Percentiles rank a stretch among this genome's conserved stretches.
Conservation (phyloP, 2,329 filamentous ascomycete genomes). For the Pseudogymnoascus sp. region DNA sequence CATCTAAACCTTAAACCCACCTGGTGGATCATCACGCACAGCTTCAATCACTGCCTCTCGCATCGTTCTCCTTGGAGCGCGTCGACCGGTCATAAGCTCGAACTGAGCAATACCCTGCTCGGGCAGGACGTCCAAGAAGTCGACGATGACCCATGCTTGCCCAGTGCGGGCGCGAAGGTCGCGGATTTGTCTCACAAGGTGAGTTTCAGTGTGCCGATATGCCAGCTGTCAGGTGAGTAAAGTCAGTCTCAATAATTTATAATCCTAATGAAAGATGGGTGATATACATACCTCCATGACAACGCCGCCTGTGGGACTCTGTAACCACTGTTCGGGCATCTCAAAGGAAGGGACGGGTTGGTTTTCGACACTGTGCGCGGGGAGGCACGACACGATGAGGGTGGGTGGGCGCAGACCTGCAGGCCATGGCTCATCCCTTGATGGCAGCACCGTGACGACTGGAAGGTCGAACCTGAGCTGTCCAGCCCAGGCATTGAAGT, state of each 20-base stretch:
- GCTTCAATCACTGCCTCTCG: slow-evolving; percentile 48
- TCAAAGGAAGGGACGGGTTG: slow-evolving; percentile 60
- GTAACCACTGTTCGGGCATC: slow-evolving; percentile 60
- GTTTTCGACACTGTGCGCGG: slow-evolving; percentile 58
- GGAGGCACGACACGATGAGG: slow-evolving; percentile 67
- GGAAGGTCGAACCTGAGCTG: slow-evolving; percentile 18
- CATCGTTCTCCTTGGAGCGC: slow-evolving; percentile 64
- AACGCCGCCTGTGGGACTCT: slow-evolving; percentile 65
- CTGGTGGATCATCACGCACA: not conserved
- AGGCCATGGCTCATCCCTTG: slow-evolving; percentile 57
- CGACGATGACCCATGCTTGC: slow-evolving; percentile 58
- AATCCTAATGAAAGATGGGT: not conserved
- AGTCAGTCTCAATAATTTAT: not conserved
- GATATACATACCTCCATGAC: slow-evolving; percentile 49
- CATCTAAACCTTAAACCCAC: not conserved
- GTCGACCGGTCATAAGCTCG: slow-evolving; percentile 66
- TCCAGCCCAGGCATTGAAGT: slow-evolving; percentile 52
- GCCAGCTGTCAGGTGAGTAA: slow-evolving; percentile 31
- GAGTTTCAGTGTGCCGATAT: slow-evolving; percentile 65
- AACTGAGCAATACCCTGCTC: slow-evolving; percentile 76
- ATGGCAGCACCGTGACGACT: slow-evolving; percentile 44
- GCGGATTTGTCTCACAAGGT: slow-evolving; percentile 59
- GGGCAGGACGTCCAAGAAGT: slow-evolving; percentile 65
- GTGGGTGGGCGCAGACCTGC: slow-evolving; percentile 55
- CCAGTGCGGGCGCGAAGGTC: slow-evolving; percentile 42